phyloP scores from a whole-genome alignment of 2,329 filamentous ascomycete species.

The Fusarium sp. region DNA sequence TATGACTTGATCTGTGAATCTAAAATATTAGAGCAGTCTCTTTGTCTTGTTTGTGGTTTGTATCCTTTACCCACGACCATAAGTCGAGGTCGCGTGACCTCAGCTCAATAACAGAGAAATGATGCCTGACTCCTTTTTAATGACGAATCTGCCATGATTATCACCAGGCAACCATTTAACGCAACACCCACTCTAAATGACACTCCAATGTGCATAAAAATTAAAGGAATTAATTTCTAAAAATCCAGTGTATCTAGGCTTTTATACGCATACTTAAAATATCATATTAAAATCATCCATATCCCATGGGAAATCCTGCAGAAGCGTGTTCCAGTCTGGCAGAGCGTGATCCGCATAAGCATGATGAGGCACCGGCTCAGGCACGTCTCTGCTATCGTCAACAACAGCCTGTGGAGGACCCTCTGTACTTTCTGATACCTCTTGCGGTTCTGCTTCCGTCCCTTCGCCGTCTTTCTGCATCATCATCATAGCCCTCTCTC shows the following conservation, averaged over 20 bases:
- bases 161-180: neutral
- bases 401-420: neutral
- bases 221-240: neutral
- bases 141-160: too few relatives aligned
- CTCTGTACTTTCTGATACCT: neutral
- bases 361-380: neutral
- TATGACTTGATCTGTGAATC: neutral
- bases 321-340: conserved; percentile 43
- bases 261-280: conserved; percentile 1
- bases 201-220: neutral
- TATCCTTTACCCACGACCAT: too few relatives aligned
- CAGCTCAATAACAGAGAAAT: neutral
- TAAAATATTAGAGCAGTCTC: neutral
- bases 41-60: neutral
- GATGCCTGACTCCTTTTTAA: too few relatives aligned
- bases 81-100: neutral
- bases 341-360: too few relatives aligned
- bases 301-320: conserved; percentile 45
- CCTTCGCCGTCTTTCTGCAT: conserved; percentile 18
- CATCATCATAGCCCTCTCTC: conserved; percentile 43
- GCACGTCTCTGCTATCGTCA: neutral
- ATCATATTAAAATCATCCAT: conserved; percentile 36
- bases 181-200: neutral
- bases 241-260: neutral
- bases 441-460: neutral